phyloP scores from a whole-genome alignment of 805 yeast genomes.

The Yarrowia sp. region DNA sequence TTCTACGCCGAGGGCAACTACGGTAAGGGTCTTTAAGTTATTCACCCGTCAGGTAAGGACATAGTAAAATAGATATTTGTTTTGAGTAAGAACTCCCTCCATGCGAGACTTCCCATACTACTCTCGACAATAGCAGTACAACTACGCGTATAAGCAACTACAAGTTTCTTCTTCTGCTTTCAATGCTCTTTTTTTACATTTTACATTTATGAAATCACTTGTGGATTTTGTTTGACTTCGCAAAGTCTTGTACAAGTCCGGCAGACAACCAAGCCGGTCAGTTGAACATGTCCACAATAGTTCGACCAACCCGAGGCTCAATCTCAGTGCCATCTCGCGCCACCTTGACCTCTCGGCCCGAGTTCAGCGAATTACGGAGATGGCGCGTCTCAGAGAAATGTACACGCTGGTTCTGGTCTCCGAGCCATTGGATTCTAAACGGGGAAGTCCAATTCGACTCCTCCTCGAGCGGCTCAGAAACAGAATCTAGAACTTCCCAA shows the following conservation, averaged over 20 bases:
- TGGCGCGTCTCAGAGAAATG: conserved; percentile 39
- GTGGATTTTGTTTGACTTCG: neutral
- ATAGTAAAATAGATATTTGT: conserved; percentile 16
- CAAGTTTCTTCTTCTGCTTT: neutral
- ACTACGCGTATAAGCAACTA: too few relatives aligned
- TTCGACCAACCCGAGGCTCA: conserved; percentile 40
- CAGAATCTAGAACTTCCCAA: conserved; percentile 30
- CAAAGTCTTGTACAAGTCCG: too few relatives aligned
- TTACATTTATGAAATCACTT: neutral
- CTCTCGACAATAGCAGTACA: too few relatives aligned
- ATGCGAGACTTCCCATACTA: too few relatives aligned
- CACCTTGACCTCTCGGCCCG: conserved; percentile 43
- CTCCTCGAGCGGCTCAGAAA: conserved; percentile 29
- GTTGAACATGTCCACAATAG: conserved; percentile 37
- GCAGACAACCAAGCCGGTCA: neutral
- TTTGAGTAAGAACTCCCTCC: neutral
- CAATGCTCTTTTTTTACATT: neutral
- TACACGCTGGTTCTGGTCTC: conserved; percentile 32
- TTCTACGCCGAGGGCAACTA: conserved; percentile 79
- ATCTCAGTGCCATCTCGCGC: conserved; percentile 47
- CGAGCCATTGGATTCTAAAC: conserved; percentile 42
- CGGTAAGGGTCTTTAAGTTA: conserved; percentile 73
- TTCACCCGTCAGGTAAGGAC: neutral
- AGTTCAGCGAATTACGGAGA: conserved; percentile 41
- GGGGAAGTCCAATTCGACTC: conserved; percentile 40